Evolutionary conservation across 106 monocot species (phyloP), one percentile per base, ranked within the genome.

Genomic region (Platanthera guangdongensis): DNA sequence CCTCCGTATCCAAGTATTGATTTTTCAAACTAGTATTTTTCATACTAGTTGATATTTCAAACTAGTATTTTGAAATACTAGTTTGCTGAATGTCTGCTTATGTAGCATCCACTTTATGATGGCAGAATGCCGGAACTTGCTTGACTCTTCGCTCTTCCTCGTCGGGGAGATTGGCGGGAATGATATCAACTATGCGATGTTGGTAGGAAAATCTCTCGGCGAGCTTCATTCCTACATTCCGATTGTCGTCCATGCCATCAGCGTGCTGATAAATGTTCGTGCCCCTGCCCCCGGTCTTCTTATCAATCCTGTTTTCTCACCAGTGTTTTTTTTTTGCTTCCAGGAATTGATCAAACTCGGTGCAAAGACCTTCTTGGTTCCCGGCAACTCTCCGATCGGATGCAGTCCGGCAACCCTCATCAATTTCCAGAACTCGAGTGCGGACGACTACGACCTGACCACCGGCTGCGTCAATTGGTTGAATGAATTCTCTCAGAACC

Each of bases 91-190:
- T 39, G 39, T 2, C 39, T 39, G 39, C 39, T 39, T 39, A 39
- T 39, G 39, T 39, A 59, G 15, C 11, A 6, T 30, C 13, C 13
- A 16, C 11, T 14, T 57, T 57, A 16, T 57, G 13, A 65, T 65
- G 64, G 69, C 50, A 72, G 50, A 72, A 46, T 72, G 72, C 72
- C 21, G 19, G 50, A 39, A 72, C 9, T 72, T 72, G 32, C 50
- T 85, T 14, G 55, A 62, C 18, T 74, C 45, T 4, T 83, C 88
- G 10, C 62, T 89, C 5, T 76, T 89, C 72, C 59, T 89, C 5
- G 76, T 84, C 45, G 89, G 89, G 30, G 89, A 86, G 79, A 86
- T 89, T 10, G 86, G 89, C 9, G 89, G 81, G 8, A 89, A 89
- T 47, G 86, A 89, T 75, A 86, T 84, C 76, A 64, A 74, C 68